Conservation (phyloP, 331 rosid species). For the Pyrus hybrid region DNA sequence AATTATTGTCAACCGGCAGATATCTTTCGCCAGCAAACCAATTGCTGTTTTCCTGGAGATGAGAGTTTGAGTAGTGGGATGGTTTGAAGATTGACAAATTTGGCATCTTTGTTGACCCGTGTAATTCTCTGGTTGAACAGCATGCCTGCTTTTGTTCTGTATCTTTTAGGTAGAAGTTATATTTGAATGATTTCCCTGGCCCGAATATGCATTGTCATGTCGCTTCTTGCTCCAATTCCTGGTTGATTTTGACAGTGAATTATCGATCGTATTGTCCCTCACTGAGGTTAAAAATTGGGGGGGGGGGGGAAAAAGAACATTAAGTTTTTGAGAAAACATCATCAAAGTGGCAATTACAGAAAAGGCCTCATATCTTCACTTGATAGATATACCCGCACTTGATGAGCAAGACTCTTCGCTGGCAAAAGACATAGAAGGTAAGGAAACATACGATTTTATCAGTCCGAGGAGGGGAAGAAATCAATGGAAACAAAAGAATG, state of each 20-base stretch:
- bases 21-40: constrained; percentile 42
- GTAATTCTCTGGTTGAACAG: background rate
- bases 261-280: constrained; percentile 38
- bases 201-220: constrained; percentile 27
- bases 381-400: constrained; percentile 49
- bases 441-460: constrained; percentile 8
- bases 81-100: constrained; percentile 35
- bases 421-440: constrained; percentile 24
- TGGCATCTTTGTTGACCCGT: constrained; percentile 3
- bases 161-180: constrained; percentile 16
- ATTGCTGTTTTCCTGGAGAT: constrained; percentile 29
- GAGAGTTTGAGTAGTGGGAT: constrained; percentile 31
- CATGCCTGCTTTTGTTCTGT: background rate
- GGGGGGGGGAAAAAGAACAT: constrained; percentile 5
- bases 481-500: constrained; percentile 4
- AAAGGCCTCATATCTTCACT: background rate
- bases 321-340: background rate
- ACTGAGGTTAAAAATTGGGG: constrained; percentile 31
- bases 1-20: constrained; percentile 28
- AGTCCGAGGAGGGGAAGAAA: constrained; percentile 1
- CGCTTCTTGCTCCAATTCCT: constrained; percentile 36
- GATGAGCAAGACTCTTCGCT: constrained; percentile 83
- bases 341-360: background rate
- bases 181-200: constrained; percentile 20
- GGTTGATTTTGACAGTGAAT: constrained; percentile 27